A percentile compares a stretch with the other conserved stretches of the same genome.
Conservation (phyloP, 805 yeast species). For the Starmerella stigmatis region DNA sequence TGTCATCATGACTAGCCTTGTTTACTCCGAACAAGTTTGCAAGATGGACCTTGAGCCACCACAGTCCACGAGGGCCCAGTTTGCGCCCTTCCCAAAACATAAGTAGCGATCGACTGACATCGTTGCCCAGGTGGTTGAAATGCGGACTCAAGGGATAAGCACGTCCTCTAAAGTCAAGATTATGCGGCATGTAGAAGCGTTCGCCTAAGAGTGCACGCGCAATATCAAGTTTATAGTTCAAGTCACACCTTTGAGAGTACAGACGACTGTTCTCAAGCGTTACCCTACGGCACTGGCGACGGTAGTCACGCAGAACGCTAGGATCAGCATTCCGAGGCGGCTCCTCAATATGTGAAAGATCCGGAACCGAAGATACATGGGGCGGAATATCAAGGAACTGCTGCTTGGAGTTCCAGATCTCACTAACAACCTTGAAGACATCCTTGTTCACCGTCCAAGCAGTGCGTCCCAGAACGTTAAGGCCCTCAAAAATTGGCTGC, state of each 20-base stretch:
- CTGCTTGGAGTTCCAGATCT: conserved; percentile 81
- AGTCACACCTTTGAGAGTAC: conserved; percentile 85
- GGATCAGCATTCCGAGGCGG: conserved; percentile 69
- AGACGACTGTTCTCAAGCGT: conserved; percentile 53
- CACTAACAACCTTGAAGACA: conserved; percentile 56
- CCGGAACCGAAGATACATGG: conserved; percentile 30
- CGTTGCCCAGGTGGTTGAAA: conserved; percentile 53
- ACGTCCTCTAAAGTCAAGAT: conserved; percentile 53
- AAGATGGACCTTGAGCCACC: conserved; percentile 53
- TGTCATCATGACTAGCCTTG: conserved; percentile 43
- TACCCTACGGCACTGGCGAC: conserved; percentile 45
- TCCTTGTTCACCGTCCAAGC: conserved; percentile 84
- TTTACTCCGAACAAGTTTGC: conserved; percentile 52
- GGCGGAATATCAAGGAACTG: conserved; percentile 63
- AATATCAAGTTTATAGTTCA: conserved; percentile 86
- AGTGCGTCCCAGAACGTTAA: conserved; percentile 75
- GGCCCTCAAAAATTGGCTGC: conserved; percentile 61
- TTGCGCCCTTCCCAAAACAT: conserved; percentile 50
- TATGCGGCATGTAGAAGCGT: conserved; percentile 50
- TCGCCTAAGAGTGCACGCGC: conserved; percentile 81
- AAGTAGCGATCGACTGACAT: conserved; percentile 47
- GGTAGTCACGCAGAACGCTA: conserved; percentile 55
- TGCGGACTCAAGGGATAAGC: conserved; percentile 58
- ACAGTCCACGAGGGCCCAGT: conserved; percentile 43
- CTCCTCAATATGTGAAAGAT: conserved; percentile 41